A percentile compares a stretch with the other conserved stretches of the same genome.
Evolutionary conservation across 345 rosid genomes (phyloP).

Genomic region (Aethionema arabicum): DNA sequence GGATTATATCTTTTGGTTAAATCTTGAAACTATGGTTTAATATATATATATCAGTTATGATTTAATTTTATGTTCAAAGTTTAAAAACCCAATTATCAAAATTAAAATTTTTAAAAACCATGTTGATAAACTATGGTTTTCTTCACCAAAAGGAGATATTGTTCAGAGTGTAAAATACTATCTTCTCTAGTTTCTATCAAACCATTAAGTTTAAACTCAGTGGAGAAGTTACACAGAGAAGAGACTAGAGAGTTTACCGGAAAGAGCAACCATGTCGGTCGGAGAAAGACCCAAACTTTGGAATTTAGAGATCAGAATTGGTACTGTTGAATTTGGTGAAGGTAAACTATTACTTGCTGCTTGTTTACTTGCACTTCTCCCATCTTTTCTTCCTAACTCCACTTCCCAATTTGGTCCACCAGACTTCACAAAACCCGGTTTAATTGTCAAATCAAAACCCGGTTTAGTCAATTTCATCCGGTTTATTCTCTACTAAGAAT

Average conservation of each 20-base stretch:
- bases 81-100: no score
- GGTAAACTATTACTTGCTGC: conserved; percentile 64
- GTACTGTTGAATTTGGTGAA: conserved; percentile 67
- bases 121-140: no score
- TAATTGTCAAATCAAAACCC: background rate
- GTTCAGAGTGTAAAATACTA: background rate
- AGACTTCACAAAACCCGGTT: conserved; percentile 43
- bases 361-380: conserved; percentile 62
- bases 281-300: conserved; percentile 69
- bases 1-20: no score
- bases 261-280: conserved; percentile 70
- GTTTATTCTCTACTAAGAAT: background rate
- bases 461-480: background rate
- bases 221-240: background rate
- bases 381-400: conserved; percentile 67
- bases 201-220: background rate
- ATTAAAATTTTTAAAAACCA: no score
- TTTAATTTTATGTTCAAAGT: no score
- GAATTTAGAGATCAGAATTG: conserved; percentile 53
- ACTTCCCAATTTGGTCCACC: conserved; percentile 96
- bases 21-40: no score
- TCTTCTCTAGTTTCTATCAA: conserved; percentile 1
- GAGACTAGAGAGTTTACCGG: conserved; percentile 43
- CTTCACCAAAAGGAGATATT: background rate
- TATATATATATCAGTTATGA: no score